Evolutionary conservation across 306 rosid species (phyloP), one percentile per base, ranked within the genome.

Genomic region (Dalbergia cultrata): DNA sequence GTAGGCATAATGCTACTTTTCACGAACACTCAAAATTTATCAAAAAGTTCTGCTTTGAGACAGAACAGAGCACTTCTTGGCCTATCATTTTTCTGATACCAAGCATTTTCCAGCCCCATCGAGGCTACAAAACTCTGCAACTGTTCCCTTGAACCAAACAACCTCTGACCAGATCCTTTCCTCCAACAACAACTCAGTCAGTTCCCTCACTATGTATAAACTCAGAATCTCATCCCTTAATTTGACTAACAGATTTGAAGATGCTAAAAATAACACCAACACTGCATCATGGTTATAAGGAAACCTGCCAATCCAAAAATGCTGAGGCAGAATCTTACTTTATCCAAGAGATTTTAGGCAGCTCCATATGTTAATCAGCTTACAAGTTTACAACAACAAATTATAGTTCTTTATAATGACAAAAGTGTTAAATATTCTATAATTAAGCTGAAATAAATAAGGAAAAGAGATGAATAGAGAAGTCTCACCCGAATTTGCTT

Each of bases 401-500:
- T n/a, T 22, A 45, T 22, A 49, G 70, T 19, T 54, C 12, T 59
- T 57, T 74, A 62, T 16, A 74, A 61, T 41, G 49, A 70, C 44
- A 63, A 64, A 72, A 50, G 44, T 22, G 44, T 21, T 21, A 43
- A 66, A 33, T 21, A 75, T 64, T 16, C 16, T 44, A 52, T 60
- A 61, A 53, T 58, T 74, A 68, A 50, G 74, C 43, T 60, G n/a
- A 49, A 62, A 60, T 34, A 68, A 56, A 81, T 21, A 26, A 76
- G 70, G 33, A 73, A 41, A 41, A 26, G 72, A 43, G 70, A 75
- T 6, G 44, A 35, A 57, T 39, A 41, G 17, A 21, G 59, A 82
- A 19, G 35, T 41, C 93, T 75, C 89, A 96, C 99, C 93, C 99
- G 89, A 84, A 93, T 86, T 87, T 89, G 90, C 89, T 89, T 89